Percentiles rank a stretch among this genome's conserved stretches.
phyloP scores from a whole-genome alignment of 176 grass and related monocot species.

The Paspalum notatum region DNA sequence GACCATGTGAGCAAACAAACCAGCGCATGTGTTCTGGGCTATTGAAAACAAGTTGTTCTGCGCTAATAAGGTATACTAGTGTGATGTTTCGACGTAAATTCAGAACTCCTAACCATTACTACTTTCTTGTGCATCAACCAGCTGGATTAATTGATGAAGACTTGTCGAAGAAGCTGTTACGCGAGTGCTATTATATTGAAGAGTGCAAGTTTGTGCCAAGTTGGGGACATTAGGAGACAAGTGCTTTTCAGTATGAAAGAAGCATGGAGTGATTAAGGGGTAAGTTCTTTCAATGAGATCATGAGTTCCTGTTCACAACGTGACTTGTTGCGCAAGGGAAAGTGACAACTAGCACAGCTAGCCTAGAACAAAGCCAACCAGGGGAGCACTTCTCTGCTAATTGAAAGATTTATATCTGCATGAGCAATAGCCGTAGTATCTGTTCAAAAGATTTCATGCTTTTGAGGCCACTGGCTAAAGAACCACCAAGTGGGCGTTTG shows the following conservation, averaged over 20 bases:
- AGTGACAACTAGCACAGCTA: conserved; percentile 2
- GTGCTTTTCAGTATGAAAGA: not conserved
- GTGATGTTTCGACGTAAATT: not conserved
- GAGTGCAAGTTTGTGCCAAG: not conserved
- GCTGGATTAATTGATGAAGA: conserved; percentile 1
- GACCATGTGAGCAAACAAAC: not conserved
- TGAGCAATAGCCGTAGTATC: not conserved
- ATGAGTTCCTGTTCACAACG: conserved; percentile 9
- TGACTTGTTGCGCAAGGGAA: not conserved
- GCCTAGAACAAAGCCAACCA: not conserved
- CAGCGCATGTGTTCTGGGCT: not conserved
- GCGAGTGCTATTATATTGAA: not conserved
- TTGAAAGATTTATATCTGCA: not conserved
- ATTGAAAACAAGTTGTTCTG: not conserved
- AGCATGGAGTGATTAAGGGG: not conserved
- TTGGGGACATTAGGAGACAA: not conserved
- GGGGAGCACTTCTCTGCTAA: not conserved
- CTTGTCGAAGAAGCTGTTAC: not conserved
- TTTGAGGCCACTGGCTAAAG: conserved; percentile 8
- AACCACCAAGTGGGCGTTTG: not conserved
- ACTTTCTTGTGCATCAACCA: not conserved
- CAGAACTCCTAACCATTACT: not conserved
- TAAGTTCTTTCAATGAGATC: not conserved
- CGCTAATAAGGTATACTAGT: not conserved
- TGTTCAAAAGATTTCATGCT: conserved; percentile 18